Base-by-base conservation (phyloP, 2,329 filamentous ascomycete species). In the Aspergillus texensis region DNA sequence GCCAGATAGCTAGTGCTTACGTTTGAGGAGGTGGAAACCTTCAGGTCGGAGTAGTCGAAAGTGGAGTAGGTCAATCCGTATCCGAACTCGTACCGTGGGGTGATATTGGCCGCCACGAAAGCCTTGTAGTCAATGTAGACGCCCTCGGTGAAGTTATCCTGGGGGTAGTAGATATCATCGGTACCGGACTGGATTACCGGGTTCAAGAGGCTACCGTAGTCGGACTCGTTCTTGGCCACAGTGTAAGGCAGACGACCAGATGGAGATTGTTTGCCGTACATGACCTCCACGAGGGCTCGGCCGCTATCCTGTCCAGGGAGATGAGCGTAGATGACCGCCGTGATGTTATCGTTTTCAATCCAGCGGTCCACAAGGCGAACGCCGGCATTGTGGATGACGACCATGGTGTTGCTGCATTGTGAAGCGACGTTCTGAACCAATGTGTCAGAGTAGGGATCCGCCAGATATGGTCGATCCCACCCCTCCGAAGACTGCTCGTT, bases 341-440 rank as follows among this genome's bases (percentile, higher is more conserved):
- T 89, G 43, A 91, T 83, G 65, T 90, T 89, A 19, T 83, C 77
- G 61, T 90, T 83, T 57, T 89, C 84, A 65, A 86, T 79, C 86
- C 34, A 36, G 14, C 34, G 34, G 14, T 36, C 34, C 6, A 36
- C 34, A 16, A 36, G 34, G 6, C 34, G 34, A 6, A 36, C 34
- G 0, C 34, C 34, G 1, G 34, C 34, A 48, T 88, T 89, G 74
- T 90, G 88, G 5, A 90, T 80, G 1, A 89, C 79, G 0, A 90
- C 88, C 34, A 90, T 81, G 1, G 88, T 89, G 63, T 86, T 88
- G 66, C 80, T 82, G 75, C 87, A 90, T n/a, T 79, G 78, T 8
- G 80, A 75, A 0, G 88, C 87, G 2, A 90, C 86, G 52, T 83
- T 81, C 4, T 76, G 73, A 58, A 90, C 82, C 0, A 90, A 77